Evolutionary conservation across 23 red algal genomes (phyloP), one percentile per base, ranked within the genome.

Genomic region (Gracilariopsis chorda): DNA sequence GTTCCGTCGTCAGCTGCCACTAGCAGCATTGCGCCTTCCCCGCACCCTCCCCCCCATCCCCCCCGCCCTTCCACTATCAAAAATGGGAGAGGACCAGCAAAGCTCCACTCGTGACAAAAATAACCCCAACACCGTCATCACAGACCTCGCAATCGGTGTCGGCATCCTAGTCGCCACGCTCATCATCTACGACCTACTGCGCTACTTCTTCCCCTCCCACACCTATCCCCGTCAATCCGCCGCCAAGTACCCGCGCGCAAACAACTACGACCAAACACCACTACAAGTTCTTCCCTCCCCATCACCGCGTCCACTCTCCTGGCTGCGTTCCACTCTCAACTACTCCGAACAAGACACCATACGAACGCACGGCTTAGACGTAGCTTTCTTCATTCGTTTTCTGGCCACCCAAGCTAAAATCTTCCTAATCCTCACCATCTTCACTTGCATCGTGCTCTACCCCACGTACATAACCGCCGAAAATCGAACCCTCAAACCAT

Each of bases 381-480:
- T 52, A 11, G 92, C 76, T 17, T 36, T 94, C 40, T 87, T 65
- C 57, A n/a, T 94, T 0, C 71, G 83, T 21, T 94, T 88, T 59
- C 72, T 88, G 27, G 48, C 42, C 28, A 85, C 80, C 16, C 65
- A 83, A 48, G 69, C 81, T 0, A 81, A 49, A 59, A 52, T 88
- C 42, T 95, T 88, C 40, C 23, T 33, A 17, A 19, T 73, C 0
- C 42, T 95, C 24, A 46, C 79, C 68, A 42, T 86, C 11, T 63
- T 94, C 47, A 78, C 91, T 25, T 44, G 47, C 51, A 20, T 79
- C 52, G 72, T 87, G 1, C 81, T 94, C 32, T 79, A 78, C 34
- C 91, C 91, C 4, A 87, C 79, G 21, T 94, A 94, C 53, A 51
- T 78, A 33, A 84, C 78, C 19, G 91, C 79, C 1, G 63, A 59